Percentiles rank a stretch among this genome's conserved stretches.
These are phyloP conservation scores for Rhizopus arrhizus DNA, from an alignment of 371 early-diverging fungal genomes.

Conservation along the genomic window DNA sequence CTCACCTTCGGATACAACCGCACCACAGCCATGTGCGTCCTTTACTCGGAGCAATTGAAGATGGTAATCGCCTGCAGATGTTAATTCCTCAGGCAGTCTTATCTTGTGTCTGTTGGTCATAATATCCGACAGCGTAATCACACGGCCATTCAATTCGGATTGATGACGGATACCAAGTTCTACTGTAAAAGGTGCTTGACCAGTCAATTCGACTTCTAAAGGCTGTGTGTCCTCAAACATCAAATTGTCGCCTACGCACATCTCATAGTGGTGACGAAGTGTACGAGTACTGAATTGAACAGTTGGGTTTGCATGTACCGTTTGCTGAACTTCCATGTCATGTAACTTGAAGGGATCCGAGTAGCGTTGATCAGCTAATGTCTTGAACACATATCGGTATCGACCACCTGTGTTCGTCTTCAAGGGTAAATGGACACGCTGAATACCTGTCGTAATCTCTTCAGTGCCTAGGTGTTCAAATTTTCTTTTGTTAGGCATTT, in stretches of 20 bases:
- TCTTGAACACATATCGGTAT: constrained; percentile 47
- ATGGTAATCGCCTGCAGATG: constrained; percentile 40
- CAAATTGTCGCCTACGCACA: constrained; percentile 53
- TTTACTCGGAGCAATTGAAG: constrained; percentile 38
- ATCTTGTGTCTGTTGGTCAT: constrained; percentile 34
- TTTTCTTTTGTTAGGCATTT: constrained; percentile 2
- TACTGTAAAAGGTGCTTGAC: constrained; percentile 52
- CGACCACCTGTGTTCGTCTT: constrained; percentile 41
- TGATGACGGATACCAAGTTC: constrained; percentile 44
- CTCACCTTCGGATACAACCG: constrained; percentile 20
- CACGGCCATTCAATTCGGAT: constrained; percentile 33
- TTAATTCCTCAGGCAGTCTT: constrained; percentile 32
- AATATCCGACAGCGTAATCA: constrained; percentile 35
- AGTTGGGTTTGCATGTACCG: constrained; percentile 43
- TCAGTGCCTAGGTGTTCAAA: constrained; percentile 27
- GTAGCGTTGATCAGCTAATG: constrained; percentile 52
- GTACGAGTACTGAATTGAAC: constrained; percentile 34
- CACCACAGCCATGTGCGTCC: constrained; percentile 52
- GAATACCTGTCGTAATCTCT: constrained; percentile 38
- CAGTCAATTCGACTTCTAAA: constrained; percentile 42
- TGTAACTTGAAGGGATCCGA: constrained; percentile 29
- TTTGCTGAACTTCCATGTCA: constrained; percentile 38
- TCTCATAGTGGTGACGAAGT: constrained; percentile 23
- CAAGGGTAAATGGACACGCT: constrained; percentile 39
- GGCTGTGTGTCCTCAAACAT: constrained; percentile 33